Percentiles rank a stretch among this genome's conserved stretches.
These are phyloP conservation scores for Penicillium sclerotiorum DNA, from an alignment of 2,329 filamentous ascomycete species.

Conservation along the genomic window DNA sequence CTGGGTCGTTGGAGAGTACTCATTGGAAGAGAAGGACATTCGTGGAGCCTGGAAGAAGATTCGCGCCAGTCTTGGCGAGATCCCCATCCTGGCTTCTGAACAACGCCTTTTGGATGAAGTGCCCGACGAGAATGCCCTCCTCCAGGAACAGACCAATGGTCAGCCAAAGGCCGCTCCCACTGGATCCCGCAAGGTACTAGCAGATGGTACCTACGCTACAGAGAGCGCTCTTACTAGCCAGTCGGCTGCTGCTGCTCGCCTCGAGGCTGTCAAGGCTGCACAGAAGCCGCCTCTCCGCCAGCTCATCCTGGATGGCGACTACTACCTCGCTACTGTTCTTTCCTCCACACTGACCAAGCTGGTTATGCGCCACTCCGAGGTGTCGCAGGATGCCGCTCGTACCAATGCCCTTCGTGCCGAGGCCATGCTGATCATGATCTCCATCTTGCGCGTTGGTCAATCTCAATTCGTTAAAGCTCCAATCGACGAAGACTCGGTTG, in stretches of 20 bases:
- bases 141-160: conserved; percentile 74
- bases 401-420: conserved; percentile 94
- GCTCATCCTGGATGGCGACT: conserved; percentile 94
- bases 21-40: conserved; percentile 89
- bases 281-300: conserved; percentile 94
- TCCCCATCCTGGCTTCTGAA: conserved; percentile 93
- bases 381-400: conserved; percentile 79
- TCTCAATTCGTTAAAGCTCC: conserved; percentile 98
- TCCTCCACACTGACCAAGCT: conserved; percentile 95
- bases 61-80: conserved; percentile 89
- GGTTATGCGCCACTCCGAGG: conserved; percentile 95
- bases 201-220: conserved; percentile 96
- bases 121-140: conserved; percentile 67
- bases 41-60: conserved; percentile 97
- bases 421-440: conserved; percentile 99
- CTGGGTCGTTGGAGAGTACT: conserved; percentile 98
- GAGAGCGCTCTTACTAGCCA: conserved; percentile 94
- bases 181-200: conserved; percentile 86
- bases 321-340: conserved; percentile 93
- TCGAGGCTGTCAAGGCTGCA: conserved; percentile 95
- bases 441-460: conserved; percentile 94
- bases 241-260: conserved; percentile 82
- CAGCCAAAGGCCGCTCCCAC: conserved; percentile 77
- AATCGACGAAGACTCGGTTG: conserved; percentile 97
- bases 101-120: conserved; percentile 87